Evolutionary conservation across 768 basidiomycete species (phyloP).

Genomic region (Podaxis sp.): DNA sequence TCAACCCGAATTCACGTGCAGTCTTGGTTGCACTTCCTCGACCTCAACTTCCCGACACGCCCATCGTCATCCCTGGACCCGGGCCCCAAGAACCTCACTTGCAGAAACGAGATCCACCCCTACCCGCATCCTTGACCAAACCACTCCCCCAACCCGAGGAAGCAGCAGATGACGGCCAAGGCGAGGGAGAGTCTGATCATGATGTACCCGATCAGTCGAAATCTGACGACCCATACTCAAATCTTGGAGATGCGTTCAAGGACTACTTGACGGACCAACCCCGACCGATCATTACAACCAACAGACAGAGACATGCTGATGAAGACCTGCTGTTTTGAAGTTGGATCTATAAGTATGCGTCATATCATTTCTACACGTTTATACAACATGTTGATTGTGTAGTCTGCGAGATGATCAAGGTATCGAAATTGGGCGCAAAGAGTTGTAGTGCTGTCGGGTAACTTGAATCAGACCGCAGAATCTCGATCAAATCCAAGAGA

Average conservation of each 20-base stretch:
- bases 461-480: conserved; percentile 6
- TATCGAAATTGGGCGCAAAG: conserved; percentile 54
- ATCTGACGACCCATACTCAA: conserved; percentile 74
- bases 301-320: conserved; percentile 39
- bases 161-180: conserved; percentile 26
- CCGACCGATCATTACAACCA: conserved; percentile 47
- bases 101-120: conserved; percentile 18
- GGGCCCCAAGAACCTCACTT: conserved; percentile 50
- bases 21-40: conserved; percentile 62
- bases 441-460: conserved; percentile 76
- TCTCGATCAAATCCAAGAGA: not conserved
- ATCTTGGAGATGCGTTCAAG: conserved; percentile 72
- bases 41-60: conserved; percentile 38
- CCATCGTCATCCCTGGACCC: conserved; percentile 56
- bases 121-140: conserved; percentile 13
- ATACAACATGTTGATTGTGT: conserved; percentile 11
- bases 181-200: conserved; percentile 22
- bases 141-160: conserved; percentile 21
- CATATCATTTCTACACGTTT: conserved; percentile 3
- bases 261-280: conserved; percentile 73
- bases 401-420: conserved; percentile 10
- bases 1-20: conserved; percentile 76
- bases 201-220: conserved; percentile 23
- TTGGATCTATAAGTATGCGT: not conserved
- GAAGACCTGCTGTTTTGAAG: conserved; percentile 65